Evolutionary conservation across 2,329 filamentous ascomycete species (phyloP), one percentile per base, ranked within the genome.

Genomic region (Esteya vermicola): DNA sequence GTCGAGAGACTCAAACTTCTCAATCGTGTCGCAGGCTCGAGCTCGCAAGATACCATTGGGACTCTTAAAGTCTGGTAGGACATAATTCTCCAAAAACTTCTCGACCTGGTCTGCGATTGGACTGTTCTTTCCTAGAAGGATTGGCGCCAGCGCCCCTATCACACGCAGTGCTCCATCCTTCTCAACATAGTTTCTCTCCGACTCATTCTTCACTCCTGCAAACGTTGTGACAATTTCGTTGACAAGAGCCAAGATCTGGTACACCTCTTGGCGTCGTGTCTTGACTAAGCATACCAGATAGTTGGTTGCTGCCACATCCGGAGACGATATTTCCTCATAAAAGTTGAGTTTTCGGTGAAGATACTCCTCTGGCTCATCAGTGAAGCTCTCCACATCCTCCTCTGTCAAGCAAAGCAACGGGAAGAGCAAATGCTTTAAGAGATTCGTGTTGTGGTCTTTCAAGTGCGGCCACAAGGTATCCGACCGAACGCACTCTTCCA

Each of bases 81-180:
- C 91, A 54, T 96, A 93, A 54, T 89, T 83, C 39, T 96, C 89
- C 50, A 98, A 82, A 69, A 98, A 98, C 60, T 94, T 95, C 60
- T 98, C 91, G 42, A 96, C 88, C 60, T 96, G 86, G 54, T 94
- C 83, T 27, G 89, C 91, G 49, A 98, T 95, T 1, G 91, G 91
- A 54, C 88, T 95, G 72, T 96, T 96, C 71, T 96, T 98, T 50
- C 86, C 85, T 27, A 98, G 70, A 36, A 98, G 93, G 39, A 98
- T 89, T 25, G 85, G 84, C 0, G 91, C 85, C 35, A 98, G 67
- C 1, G 89, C 95, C 21, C 88, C 91, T 54, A 98, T 96, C 85
- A 98, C 96, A 46, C 91, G 75, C 54, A 98, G 62, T 36, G 91
- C 91, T 53, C 91, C 91, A 60, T 98, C 91, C 68, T 98, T 98